Evolutionary conservation across 1,139 yeast genomes (phyloP), one percentile per base, ranked within the genome.

Genomic region (Debaryomycetaceae sp.): DNA sequence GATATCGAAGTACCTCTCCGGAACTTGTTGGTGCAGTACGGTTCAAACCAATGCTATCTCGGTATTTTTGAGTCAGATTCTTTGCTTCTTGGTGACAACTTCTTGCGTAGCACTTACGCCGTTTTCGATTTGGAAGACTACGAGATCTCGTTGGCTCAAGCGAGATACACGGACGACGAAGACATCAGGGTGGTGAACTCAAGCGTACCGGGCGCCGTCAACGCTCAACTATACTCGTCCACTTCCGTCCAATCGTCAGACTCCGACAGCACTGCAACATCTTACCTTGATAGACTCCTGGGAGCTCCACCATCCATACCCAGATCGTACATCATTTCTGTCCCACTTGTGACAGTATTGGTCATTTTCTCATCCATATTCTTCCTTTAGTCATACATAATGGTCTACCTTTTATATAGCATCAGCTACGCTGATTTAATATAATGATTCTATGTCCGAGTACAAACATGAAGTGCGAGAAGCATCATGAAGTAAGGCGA

Each of bases 41-140:
- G 50, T n/a, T n/a, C 43, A 7, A 36, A 40, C n/a, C 43, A 44
- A 22, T 70, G 76, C 52, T 49, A 50, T 37, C 61, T 70, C 43
- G 74, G 73, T 6, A 51, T 68, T 33, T 45, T 66, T 37, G 40
- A 52, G n/a, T 13, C 38, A 1, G 46, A 45, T 36, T 65, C 58
- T 48, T 50, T 67, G 36, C 56, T 69, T 42, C 58, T 88, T 11
- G 97, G 97, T 39, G 96, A 87, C 62, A 77, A 83, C 31, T 82
- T 88, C 65, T 66, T 90, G 55, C 75, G 88, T 48, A 72, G 79
- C 43, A 90, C 87, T 6, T 89, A 89, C 59, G 79, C 83, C 44
- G 96, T 88, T 38, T 88, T 78, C 55, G 95, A 90, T 62, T 67
- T 88, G 50, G 90, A 85, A 31, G 78, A 77, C 50, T 64, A 69